Conservation (phyloP, 179 eudicot species). For the Drosera spatulata region DNA sequence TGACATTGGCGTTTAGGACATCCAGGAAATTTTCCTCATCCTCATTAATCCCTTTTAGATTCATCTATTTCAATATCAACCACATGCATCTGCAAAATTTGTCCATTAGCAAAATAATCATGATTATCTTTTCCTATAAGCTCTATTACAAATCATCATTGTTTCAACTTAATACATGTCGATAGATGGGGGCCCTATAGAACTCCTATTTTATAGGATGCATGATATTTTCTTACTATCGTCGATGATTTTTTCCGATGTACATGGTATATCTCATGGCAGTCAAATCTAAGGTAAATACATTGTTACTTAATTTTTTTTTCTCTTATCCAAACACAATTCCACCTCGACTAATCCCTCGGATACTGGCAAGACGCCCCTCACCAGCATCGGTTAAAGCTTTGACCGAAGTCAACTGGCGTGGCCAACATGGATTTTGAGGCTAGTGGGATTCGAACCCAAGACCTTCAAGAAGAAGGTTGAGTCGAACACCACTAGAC, state of each 20-base stretch:
- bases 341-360: not conserved
- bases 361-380: not conserved
- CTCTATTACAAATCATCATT: not conserved
- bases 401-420: too few relatives aligned
- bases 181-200: not conserved
- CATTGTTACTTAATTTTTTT: not conserved
- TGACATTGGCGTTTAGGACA: too few relatives aligned
- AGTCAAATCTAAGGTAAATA: not conserved
- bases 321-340: not conserved
- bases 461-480: too few relatives aligned
- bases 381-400: too few relatives aligned
- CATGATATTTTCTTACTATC: not conserved
- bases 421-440: too few relatives aligned
- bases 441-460: too few relatives aligned
- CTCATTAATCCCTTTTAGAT: not conserved
- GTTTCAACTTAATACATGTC: not conserved
- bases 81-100: not conserved
- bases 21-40: too few relatives aligned
- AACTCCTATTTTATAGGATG: too few relatives aligned
- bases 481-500: too few relatives aligned
- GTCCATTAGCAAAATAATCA: not conserved
- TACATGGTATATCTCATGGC: slow-evolving; percentile 1
- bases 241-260: slow-evolving; percentile 1
- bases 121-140: not conserved
- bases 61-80: not conserved